Evolutionary conservation across 2,329 filamentous ascomycete genomes (phyloP), one percentile per base, ranked within the genome.

Genomic region (Orbilia ellipsospora): DNA sequence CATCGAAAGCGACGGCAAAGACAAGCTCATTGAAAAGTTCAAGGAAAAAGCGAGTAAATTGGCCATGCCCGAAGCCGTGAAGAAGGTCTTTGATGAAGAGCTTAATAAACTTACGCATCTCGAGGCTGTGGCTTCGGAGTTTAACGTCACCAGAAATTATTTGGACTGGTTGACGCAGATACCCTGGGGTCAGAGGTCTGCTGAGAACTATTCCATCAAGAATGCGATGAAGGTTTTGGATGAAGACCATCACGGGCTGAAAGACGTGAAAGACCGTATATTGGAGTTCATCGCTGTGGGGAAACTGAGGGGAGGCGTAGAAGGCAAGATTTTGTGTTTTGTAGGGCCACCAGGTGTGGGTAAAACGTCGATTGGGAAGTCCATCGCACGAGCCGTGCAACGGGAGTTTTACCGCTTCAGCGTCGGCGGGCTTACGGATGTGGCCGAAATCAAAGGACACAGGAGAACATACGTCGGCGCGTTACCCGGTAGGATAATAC

Each of bases 361-460:
- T 80, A 99, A 99, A 86, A 99, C 95, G 1, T 97, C 94, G 82
- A 99, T 99, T 79, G 95, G 95, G 81, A 99, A 99, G 83, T 98
- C 94, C 0, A 97, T 99, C 80, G 95, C 95, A 15, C 89, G 94
- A 66, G 96, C 95, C 28, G 85, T 99, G 70, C 97, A 97, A 83
- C 88, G 96, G 73, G 90, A 99, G 81, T 99, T 99, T 85, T 99
- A 99, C 85, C 89, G 95, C 79, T 99, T 99, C 86, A 97, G 94
- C 81, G 95, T 99, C 7, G 95, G 95, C 81, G 95, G 95, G 79
- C 87, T 99, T 78, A 96, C 94, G 2, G 95, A 99, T 83, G 96
- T 99, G 77, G 95, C 95, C 16, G 95, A 99, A 82, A 98, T 99
- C 86, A 99, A 99, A 85, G 95, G 95, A 60, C 95, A 99, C 82